These are phyloP conservation scores for Tuber brumale DNA, from an alignment of 495 filamentous ascomycete genomes.

Conservation along the genomic window DNA sequence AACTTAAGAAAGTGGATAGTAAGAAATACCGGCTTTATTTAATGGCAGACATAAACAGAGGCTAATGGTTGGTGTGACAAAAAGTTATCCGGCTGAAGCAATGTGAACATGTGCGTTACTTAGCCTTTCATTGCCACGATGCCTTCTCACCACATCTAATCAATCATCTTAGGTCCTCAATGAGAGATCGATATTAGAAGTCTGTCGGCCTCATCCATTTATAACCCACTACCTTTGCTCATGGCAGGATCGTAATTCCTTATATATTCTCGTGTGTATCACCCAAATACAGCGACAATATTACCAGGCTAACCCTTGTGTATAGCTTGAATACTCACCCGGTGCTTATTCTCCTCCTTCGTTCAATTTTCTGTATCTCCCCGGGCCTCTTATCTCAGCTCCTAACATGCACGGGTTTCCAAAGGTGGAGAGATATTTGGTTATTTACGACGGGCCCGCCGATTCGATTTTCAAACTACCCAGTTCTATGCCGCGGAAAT, in stretches of 20 bases:
- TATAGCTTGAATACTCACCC: conserved; percentile 41
- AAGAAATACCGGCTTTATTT: conserved; percentile 35
- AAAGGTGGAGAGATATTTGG: conserved; percentile 87
- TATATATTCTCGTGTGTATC: conserved; percentile 78
- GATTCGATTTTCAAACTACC: conserved; percentile 78
- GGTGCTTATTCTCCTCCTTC: conserved; percentile 22
- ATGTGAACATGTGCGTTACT: conserved; percentile 74
- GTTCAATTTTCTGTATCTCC: neutral
- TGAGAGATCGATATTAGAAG: conserved; percentile 78
- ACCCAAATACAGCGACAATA: conserved; percentile 9
- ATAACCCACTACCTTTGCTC: conserved; percentile 86
- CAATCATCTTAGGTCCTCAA: conserved; percentile 50
- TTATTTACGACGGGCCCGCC: conserved; percentile 75
- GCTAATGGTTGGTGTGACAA: conserved; percentile 27
- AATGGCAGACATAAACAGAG: conserved; percentile 21
- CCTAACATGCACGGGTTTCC: conserved; percentile 13
- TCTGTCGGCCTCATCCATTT: conserved; percentile 87
- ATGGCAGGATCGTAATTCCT: conserved; percentile 78
- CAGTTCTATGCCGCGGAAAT: conserved; percentile 97
- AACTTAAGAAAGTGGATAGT: conserved; percentile 81
- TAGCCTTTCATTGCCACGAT: neutral
- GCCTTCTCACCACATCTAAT: conserved; percentile 6
- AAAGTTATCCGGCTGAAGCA: conserved; percentile 93
- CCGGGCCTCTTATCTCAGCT: neutral
- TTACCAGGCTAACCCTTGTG: conserved; percentile 22